Evolutionary conservation across 2,329 filamentous ascomycete species (phyloP).

Genomic region (Penicillium hesseltinei): DNA sequence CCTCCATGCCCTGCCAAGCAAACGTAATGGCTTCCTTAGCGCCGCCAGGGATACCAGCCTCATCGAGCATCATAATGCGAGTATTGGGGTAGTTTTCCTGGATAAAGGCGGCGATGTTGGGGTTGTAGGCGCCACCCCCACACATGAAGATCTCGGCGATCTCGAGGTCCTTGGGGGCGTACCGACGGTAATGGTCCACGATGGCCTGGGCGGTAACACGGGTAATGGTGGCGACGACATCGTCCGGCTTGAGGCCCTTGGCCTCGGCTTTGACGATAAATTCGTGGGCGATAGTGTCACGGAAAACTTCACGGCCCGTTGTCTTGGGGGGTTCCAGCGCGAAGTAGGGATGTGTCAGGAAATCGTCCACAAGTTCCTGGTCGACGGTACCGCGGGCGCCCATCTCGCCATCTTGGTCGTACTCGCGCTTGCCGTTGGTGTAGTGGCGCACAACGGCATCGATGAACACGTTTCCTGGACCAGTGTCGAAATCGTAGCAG

Average conservation of each 20-base stretch:
- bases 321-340: constrained; percentile 53
- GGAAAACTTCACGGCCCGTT: constrained; percentile 60
- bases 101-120: constrained; percentile 56
- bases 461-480: constrained; percentile 57
- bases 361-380: constrained; percentile 53
- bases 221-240: constrained; percentile 59
- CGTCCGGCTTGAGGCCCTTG: constrained; percentile 49
- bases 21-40: constrained; percentile 62
- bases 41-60: constrained; percentile 55
- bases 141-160: constrained; percentile 62
- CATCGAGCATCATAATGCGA: constrained; percentile 56
- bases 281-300: constrained; percentile 55
- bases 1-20: constrained; percentile 62
- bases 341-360: constrained; percentile 54
- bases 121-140: constrained; percentile 58
- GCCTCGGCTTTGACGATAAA: constrained; percentile 50
- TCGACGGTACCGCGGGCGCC: constrained; percentile 51
- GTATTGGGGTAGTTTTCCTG: constrained; percentile 50
- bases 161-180: constrained; percentile 47
- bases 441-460: constrained; percentile 57
- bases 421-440: constrained; percentile 51
- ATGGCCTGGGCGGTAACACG: constrained; percentile 60
- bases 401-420: constrained; percentile 54
- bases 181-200: constrained; percentile 41
- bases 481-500: constrained; percentile 55